phyloP scores from a whole-genome alignment of 352 stramenopile genomes.

The Plasmopara halstedii region DNA sequence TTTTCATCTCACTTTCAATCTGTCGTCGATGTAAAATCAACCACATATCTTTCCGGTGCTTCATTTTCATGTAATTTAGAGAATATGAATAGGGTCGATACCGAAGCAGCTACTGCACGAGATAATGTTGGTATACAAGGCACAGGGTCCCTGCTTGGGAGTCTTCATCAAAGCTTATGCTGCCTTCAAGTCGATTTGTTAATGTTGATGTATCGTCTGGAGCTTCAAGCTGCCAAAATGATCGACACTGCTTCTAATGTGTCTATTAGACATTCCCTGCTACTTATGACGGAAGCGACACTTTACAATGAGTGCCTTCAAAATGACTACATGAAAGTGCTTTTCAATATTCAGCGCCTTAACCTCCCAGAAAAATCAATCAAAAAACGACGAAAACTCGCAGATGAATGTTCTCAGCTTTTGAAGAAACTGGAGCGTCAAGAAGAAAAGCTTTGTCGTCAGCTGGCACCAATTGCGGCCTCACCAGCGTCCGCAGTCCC shows the following conservation, averaged over 20 bases:
- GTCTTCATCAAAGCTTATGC: constrained; percentile 41
- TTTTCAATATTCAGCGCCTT: constrained; percentile 44
- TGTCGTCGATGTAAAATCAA: background rate
- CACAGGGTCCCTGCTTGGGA: constrained; percentile 48
- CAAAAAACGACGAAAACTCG: constrained; percentile 16
- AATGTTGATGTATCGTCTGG: constrained; percentile 42
- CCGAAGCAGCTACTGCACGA: constrained; percentile 7
- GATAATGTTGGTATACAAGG: constrained; percentile 37
- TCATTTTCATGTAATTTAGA: constrained; percentile 36
- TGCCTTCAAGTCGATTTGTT: constrained; percentile 49
- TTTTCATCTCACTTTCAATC: constrained; percentile 29
- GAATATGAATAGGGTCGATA: background rate
- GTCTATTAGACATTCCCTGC: background rate
- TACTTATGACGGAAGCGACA: constrained; percentile 18
- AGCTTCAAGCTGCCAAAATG: constrained; percentile 39
- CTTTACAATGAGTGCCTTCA: constrained; percentile 40
- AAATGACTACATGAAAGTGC: constrained; percentile 38
- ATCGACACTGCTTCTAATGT: constrained; percentile 18
- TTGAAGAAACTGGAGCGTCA: constrained; percentile 32
- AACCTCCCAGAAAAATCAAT: constrained; percentile 5
- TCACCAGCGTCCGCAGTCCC: constrained; percentile 14
- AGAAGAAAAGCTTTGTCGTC: constrained; percentile 32
- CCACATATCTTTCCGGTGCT: constrained; percentile 3
- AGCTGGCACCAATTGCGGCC: background rate
- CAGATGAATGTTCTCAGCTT: constrained; percentile 34